These are phyloP conservation scores for Pseudozyma sp. DNA, from an alignment of 1,284 basidiomycete species.

Conservation along the genomic window DNA sequence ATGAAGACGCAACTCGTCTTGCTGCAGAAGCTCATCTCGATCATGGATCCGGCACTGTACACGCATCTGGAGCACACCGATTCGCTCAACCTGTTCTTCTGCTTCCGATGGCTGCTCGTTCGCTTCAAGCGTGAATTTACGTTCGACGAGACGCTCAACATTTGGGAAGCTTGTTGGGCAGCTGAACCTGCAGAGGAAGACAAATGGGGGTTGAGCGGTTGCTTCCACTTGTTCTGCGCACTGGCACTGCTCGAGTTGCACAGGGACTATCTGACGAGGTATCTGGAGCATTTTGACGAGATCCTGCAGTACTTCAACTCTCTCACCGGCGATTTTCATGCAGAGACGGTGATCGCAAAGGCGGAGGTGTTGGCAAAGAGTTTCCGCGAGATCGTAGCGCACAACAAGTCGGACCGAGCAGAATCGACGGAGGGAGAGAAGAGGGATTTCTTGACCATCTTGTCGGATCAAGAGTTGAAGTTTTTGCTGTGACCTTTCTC, in stretches of 20 bases:
- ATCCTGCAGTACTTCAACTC: slow-evolving; percentile 61
- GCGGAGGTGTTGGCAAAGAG: slow-evolving; percentile 47
- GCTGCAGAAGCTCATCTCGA: slow-evolving; percentile 86
- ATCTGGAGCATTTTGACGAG: slow-evolving; percentile 80
- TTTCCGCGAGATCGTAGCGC: slow-evolving; percentile 21
- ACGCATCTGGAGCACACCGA: slow-evolving; percentile 81
- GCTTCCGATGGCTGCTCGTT: slow-evolving; percentile 80
- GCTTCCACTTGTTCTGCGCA: slow-evolving; percentile 93
- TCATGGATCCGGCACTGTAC: slow-evolving; percentile 87
- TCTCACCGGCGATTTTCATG: slow-evolving; percentile 48
- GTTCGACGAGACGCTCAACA: slow-evolving; percentile 84
- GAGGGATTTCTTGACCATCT: slow-evolving; percentile 5
- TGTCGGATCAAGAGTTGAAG: slow-evolving; percentile 11
- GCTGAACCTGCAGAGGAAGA: slow-evolving; percentile 25
- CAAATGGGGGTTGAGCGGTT: slow-evolving; percentile 58
- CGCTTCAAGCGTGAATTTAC: slow-evolving; percentile 81
- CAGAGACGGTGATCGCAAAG: slow-evolving; percentile 29
- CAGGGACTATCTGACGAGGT: slow-evolving; percentile 89
- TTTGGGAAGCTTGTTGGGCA: slow-evolving; percentile 80
- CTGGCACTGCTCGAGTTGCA: slow-evolving; percentile 93
- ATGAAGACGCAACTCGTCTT: slow-evolving; percentile 94
- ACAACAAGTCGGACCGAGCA: background rate
- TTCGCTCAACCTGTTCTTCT: slow-evolving; percentile 95
- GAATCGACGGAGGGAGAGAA: background rate
- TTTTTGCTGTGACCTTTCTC: slow-evolving; percentile 6